Evolutionary conservation across 192 early-diverging fungal genomes (phyloP), one percentile per base, ranked within the genome.

Genomic region (Rhizophagus clarus): DNA sequence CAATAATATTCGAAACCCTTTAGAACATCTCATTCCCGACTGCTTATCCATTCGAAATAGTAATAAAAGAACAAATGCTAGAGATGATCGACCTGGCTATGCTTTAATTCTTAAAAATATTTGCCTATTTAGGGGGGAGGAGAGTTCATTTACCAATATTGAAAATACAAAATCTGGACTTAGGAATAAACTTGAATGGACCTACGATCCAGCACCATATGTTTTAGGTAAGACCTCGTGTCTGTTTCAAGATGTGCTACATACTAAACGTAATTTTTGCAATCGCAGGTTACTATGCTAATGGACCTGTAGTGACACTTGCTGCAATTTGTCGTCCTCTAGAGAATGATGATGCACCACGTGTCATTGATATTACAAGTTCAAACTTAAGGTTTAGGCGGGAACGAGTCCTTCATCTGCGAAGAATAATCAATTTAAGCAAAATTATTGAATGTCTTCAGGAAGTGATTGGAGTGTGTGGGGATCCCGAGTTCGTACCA

Each of bases 361-460:
- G 40, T 20, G 14, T 71, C 22, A 32, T 40, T 71, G 22, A 71
- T 15, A 71, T 71, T 40, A 15, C 6, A 17, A 71, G 14, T 40
- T 71, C 34, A 40, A 32, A 71, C 14, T n/a, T n/a, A n/a, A n/a
- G n/a, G n/a, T n/a, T 42, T 71, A 64, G 6, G 11, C 2, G n/a
- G 63, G 63, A 64, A 31, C 63, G n/a, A 26, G 15, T 64, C 22
- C 14, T 24, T 12, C 63, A 49, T 49, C 47, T 49, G 47, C 11
- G 11, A 14, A 49, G 47, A 14, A 64, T 64, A 31, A 64, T 64
- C 63, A 64, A 64, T 64, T 31, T 64, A 64, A 64, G 63, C 63
- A 1, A 26, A 31, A 28, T 64, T 12, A 31, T 64, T 24, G 2
- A 64, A 15, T 26, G 10, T 1, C 2, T 64, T 64, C 63, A 64